A percentile compares a stretch with the other conserved stretches of the same genome.
Conservation (phyloP, 139 green algal species). For the Tetratostichococcus sp. region DNA sequence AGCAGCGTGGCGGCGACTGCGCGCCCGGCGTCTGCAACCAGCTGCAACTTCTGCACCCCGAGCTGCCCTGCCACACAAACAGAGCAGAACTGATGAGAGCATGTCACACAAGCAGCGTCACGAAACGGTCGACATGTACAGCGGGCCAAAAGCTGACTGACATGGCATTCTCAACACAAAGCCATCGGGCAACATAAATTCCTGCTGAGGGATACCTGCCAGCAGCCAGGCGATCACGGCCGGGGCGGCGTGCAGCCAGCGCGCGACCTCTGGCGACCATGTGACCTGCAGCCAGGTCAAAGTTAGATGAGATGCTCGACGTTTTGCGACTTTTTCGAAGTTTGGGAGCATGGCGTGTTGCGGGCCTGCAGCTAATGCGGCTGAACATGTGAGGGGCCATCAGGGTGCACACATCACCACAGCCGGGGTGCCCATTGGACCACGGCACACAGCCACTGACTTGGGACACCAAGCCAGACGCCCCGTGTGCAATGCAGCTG, state of each 20-base stretch:
- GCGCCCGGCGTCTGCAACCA: neutral
- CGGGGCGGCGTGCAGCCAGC: neutral
- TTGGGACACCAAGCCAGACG: neutral
- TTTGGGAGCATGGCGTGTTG: no score
- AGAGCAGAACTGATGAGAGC: no score
- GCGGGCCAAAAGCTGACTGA: no score
- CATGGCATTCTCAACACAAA: no score
- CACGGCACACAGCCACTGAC: no score
- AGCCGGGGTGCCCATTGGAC: no score
- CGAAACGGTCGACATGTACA: no score
- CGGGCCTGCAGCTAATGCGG: no score
- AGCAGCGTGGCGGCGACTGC: slow-evolving; percentile 8
- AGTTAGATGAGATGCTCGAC: neutral
- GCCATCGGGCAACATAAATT: no score
- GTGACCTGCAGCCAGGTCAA: neutral
- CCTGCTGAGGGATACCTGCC: neutral
- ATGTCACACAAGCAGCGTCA: neutral
- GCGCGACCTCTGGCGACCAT: neutral
- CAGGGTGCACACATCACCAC: no score
- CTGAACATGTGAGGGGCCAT: no score
- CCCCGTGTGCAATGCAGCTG: neutral
- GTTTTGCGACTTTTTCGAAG: neutral
- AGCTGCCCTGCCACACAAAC: neutral
- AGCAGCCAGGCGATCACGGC: neutral
- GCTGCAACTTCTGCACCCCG: neutral